phyloP scores from a whole-genome alignment of 345 rosid genomes.

The Dovyalis caffra region DNA sequence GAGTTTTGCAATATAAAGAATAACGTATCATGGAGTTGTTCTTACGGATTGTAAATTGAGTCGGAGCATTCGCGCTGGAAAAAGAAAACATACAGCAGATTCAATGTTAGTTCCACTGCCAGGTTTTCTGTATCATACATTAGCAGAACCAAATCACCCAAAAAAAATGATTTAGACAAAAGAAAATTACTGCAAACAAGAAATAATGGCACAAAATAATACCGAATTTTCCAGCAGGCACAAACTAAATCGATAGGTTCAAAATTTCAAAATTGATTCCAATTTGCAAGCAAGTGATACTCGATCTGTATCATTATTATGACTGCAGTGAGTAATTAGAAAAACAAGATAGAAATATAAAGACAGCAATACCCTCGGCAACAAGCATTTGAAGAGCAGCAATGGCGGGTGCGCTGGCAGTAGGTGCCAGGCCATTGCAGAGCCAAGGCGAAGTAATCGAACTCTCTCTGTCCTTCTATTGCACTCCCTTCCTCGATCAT shows the following conservation, averaged over 20 bases:
- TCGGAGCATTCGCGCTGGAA: conserved; percentile 60
- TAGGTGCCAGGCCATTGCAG: conserved; percentile 87
- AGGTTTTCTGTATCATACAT: background rate
- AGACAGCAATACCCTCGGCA: conserved; percentile 57
- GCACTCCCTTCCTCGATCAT: conserved; percentile 10
- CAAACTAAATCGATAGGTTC: no score
- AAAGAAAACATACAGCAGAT: background rate
- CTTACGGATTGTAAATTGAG: conserved; percentile 94
- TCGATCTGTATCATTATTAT: no score
- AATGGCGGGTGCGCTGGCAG: conserved; percentile 68
- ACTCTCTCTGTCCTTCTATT: conserved; percentile 58
- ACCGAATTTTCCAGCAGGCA: no score
- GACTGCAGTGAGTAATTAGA: background rate
- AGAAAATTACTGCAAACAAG: no score
- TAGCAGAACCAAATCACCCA: no score
- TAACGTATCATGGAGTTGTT: no score
- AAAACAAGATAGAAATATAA: background rate
- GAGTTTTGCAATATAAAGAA: background rate
- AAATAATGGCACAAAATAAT: no score
- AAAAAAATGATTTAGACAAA: no score
- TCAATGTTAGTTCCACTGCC: conserved; percentile 13
- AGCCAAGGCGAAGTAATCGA: conserved; percentile 82
- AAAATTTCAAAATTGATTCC: no score
- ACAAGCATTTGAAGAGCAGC: conserved; percentile 85
- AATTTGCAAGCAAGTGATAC: no score